Evolutionary conservation across 805 yeast species (phyloP).

Genomic region (Barnettozyma wickerhamii): DNA sequence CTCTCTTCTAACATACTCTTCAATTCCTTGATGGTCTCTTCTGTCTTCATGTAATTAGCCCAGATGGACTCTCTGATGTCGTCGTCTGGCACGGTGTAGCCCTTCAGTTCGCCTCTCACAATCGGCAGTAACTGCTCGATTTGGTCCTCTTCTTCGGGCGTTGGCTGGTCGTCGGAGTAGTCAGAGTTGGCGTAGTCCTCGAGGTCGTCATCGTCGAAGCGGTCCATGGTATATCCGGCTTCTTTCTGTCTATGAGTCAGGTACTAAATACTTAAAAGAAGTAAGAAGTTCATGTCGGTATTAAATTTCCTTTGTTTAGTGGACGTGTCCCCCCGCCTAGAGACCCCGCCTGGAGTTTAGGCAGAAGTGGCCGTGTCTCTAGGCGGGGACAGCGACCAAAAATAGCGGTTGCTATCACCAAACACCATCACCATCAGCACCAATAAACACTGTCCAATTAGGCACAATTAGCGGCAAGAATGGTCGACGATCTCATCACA

Average conservation of each 20-base stretch:
- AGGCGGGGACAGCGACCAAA: no score
- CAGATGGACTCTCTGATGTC: constrained; percentile 57
- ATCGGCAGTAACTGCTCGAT: constrained; percentile 41
- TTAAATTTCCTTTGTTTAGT: no score
- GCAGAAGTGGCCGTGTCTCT: no score
- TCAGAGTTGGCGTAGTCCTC: constrained; percentile 27
- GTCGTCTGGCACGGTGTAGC: constrained; percentile 40
- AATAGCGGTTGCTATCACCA: no score
- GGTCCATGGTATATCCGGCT: constrained; percentile 7
- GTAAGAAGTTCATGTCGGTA: no score
- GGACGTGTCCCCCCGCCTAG: no score
- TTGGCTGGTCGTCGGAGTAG: constrained; percentile 29
- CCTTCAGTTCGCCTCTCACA: constrained; percentile 33
- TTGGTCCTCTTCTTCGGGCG: constrained; percentile 36
- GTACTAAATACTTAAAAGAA: no score
- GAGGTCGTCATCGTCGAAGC: constrained; percentile 26
- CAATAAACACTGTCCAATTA: neutral
- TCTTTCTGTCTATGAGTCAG: no score
- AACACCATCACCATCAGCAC: neutral
- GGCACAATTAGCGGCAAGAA: no score
- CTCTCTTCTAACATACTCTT: constrained; percentile 24
- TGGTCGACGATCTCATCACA: neutral
- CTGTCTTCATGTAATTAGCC: constrained; percentile 52
- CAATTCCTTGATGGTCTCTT: constrained; percentile 44
- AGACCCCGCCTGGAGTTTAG: no score